Conservation (phyloP, 805 yeast genomes). For the Yarrowia yakushimensis region DNA sequence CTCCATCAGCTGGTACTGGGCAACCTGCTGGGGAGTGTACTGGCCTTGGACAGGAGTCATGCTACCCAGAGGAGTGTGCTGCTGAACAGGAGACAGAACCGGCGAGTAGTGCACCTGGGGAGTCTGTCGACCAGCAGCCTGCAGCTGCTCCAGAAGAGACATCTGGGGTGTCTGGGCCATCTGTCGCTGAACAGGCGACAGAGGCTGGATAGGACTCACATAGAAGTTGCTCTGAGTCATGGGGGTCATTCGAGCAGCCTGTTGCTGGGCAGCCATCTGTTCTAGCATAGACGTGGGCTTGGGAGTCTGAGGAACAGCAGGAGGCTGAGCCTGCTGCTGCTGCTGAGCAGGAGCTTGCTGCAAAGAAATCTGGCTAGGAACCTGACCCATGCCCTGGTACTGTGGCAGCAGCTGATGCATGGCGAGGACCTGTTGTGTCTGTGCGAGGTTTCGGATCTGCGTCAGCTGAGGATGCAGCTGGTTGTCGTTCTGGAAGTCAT, state of each 20-base stretch:
- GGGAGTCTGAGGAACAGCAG: slow-evolving; percentile 9
- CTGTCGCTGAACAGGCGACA: slow-evolving; percentile 16
- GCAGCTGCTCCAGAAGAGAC: slow-evolving; percentile 11
- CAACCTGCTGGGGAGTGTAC: slow-evolving; percentile 10
- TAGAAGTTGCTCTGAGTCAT: background rate
- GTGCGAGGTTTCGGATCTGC: slow-evolving; percentile 11
- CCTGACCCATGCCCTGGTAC: slow-evolving; percentile 12
- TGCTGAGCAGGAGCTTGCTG: background rate
- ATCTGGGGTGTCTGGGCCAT: slow-evolving; percentile 13
- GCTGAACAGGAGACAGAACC: background rate
- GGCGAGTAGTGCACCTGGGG: slow-evolving; percentile 15
- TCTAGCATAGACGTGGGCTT: background rate
- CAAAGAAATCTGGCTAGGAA: background rate
- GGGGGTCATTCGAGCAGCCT: slow-evolving; percentile 18
- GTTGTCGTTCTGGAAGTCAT: slow-evolving; percentile 7
- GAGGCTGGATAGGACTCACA: slow-evolving; percentile 15
- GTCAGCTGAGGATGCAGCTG: slow-evolving; percentile 19
- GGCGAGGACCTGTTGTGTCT: slow-evolving; percentile 12
- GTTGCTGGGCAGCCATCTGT: slow-evolving; percentile 10
- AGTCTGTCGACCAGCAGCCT: slow-evolving; percentile 3
- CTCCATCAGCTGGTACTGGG: slow-evolving; percentile 9
- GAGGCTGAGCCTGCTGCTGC: background rate
- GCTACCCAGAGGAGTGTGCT: background rate
- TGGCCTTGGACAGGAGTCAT: slow-evolving; percentile 4
- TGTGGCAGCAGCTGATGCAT: slow-evolving; percentile 23